Evolutionary conservation across 2,329 filamentous ascomycete genomes (phyloP), one percentile per base, ranked within the genome.

Genomic region (Aureobasidium pullulans): DNA sequence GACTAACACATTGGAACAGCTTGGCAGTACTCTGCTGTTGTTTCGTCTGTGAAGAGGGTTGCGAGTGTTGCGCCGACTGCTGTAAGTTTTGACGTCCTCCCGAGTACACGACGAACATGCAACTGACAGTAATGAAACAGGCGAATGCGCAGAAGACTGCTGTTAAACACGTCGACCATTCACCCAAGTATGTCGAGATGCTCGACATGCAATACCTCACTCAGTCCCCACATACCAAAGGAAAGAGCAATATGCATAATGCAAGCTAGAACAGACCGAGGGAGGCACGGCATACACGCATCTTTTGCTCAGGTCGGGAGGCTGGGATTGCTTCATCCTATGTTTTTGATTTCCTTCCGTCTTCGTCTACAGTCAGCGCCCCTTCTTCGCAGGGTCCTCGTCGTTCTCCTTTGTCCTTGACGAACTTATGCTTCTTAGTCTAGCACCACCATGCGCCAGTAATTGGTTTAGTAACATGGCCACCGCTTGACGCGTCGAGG

Each of bases 31-130:
- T 86, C 39, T 85, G 83, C 74, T 86, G 83, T 69, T 85, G 83
- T 67, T 86, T 83, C 71, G 76, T 86, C 31, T 84, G 81, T 66
- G 83, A 85, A 67, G 83, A 85, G 71, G 77, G 79, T 31, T 86
- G 83, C 66, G 83, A 85, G 69, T 85, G 82, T 72, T 85, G 83
- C 67, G 73, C 78, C n/a, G 83, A 85, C 5, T 84, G 82, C 70
- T 80, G 80, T 58, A 42, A 58, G 54, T 58, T 4, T 23, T 8
- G 6, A 31, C 2, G 10, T 7, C 23, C 6, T n/a, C 13, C 13
- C 28, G 5, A 6, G 8, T 4, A 15, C 8, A 10, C 23, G 10
- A 48, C 9, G 28, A n/a, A 44, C 6, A n/a, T n/a, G 11, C 2
- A 23, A 42, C 54, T 58, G 29, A 58, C 54, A 48, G 10, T 13